These are phyloP conservation scores for Aspergillus udagawae DNA, from an alignment of 2,329 filamentous ascomycete genomes.

Conservation along the genomic window DNA sequence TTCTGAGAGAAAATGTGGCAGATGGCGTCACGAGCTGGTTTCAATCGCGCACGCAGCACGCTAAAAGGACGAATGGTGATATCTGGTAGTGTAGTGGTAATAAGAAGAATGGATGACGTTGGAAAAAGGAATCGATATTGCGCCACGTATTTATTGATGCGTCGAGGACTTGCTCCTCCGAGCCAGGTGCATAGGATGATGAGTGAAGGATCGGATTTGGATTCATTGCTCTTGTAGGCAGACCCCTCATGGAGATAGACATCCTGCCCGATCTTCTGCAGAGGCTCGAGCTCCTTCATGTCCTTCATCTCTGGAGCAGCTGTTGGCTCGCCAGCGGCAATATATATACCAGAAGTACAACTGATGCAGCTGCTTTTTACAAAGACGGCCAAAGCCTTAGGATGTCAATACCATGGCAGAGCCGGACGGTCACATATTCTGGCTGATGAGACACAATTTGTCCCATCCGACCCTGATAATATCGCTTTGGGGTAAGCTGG, in stretches of 20 bases:
- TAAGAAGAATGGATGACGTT: conserved; percentile 16
- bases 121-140: conserved; percentile 19
- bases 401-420: too few relatives aligned
- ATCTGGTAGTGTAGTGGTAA: conserved; percentile 17
- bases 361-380: too few relatives aligned
- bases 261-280: conserved; percentile 10
- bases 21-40: conserved; percentile 16
- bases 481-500: not conserved
- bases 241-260: conserved; percentile 14
- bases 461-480: not conserved
- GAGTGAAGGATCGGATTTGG: conserved; percentile 11
- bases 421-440: not conserved
- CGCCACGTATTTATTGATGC: conserved; percentile 23
- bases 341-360: too few relatives aligned
- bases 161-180: conserved; percentile 23
- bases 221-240: not conserved
- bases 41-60: conserved; percentile 13
- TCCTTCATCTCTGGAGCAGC: not conserved
- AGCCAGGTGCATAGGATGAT: conserved; percentile 25
- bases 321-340: not conserved
- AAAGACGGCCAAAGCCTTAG: too few relatives aligned
- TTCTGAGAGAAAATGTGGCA: conserved; percentile 9
- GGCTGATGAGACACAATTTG: not conserved
- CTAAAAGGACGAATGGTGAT: conserved; percentile 13
- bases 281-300: not conserved